Evolutionary conservation across 139 green algal genomes (phyloP).

Genomic region (Yamagishiella unicocca): DNA sequence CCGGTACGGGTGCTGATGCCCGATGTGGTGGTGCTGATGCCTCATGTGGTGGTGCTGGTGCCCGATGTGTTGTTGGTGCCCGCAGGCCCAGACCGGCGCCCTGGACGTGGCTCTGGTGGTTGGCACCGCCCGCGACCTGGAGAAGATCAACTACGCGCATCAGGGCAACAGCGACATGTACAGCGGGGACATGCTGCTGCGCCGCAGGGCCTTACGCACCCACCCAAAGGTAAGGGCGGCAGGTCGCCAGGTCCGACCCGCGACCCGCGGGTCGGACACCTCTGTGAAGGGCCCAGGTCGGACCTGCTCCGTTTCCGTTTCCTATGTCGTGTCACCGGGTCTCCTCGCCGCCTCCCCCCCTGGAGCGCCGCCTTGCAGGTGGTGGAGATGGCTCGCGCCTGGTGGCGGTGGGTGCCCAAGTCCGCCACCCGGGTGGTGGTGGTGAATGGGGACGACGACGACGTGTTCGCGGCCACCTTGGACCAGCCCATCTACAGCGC

Average conservation of each 20-base stretch:
- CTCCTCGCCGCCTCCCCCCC: not conserved
- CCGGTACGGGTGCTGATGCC: not conserved
- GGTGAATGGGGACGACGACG: slow-evolving; percentile 2
- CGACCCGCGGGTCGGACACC: too few species aligned
- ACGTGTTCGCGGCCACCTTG: not conserved
- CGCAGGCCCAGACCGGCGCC: not conserved
- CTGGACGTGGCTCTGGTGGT: slow-evolving; percentile 31
- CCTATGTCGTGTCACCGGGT: too few species aligned
- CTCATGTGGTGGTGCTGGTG: not conserved
- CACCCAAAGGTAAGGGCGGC: slow-evolving; percentile 2
- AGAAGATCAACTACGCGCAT: slow-evolving; percentile 23
- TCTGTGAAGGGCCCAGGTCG: too few species aligned
- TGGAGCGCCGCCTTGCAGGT: not conserved
- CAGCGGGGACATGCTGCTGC: not conserved
- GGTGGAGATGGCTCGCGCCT: not conserved
- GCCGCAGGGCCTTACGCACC: not conserved
- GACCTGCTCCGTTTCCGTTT: too few species aligned
- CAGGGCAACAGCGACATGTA: slow-evolving; percentile 42
- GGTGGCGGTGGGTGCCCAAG: slow-evolving; percentile 48
- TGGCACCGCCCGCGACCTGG: not conserved
- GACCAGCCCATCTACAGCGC: slow-evolving; percentile 49
- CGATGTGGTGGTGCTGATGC: not conserved
- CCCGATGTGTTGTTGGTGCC: not conserved
- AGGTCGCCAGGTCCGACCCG: too few species aligned
- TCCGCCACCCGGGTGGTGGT: not conserved